These are phyloP conservation scores for Sporothrix luriei DNA, from an alignment of 2,329 filamentous ascomycete species.

Conservation along the genomic window DNA sequence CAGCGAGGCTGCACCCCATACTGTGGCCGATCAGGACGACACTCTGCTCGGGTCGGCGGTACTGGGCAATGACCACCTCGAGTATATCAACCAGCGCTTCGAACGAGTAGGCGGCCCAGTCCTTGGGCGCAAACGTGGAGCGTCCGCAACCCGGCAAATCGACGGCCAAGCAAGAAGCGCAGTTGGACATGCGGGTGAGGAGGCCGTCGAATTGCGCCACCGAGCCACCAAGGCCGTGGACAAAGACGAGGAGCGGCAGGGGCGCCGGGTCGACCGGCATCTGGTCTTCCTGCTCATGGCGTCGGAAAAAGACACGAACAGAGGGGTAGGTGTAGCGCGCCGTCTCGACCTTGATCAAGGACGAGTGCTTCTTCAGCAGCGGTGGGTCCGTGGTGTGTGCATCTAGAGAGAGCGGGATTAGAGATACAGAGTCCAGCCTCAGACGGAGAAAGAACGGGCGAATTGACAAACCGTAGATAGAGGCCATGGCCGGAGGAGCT, in stretches of 20 bases:
- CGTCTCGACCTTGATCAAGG: constrained; percentile 72
- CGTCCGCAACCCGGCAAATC: constrained; percentile 89
- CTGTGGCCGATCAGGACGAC: constrained; percentile 86
- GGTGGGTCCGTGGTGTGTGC: constrained; percentile 68
- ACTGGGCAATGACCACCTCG: constrained; percentile 70
- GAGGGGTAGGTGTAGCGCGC: constrained; percentile 68
- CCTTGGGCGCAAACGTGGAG: constrained; percentile 70
- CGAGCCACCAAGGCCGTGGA: constrained; percentile 92
- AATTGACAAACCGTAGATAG: constrained; percentile 15
- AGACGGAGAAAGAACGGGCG: neutral
- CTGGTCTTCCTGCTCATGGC: constrained; percentile 79
- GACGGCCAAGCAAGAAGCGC: constrained; percentile 82
- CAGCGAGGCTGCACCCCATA: constrained; percentile 80
- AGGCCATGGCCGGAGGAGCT: constrained; percentile 12
- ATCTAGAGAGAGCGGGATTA: constrained; percentile 36
- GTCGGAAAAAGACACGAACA: constrained; percentile 80
- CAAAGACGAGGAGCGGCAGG: constrained; percentile 82
- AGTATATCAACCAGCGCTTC: constrained; percentile 76
- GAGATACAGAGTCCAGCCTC: neutral
- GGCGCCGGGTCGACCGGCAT: constrained; percentile 72
- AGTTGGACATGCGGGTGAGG: constrained; percentile 76
- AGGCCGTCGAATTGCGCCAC: constrained; percentile 84
- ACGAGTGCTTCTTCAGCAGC: constrained; percentile 77
- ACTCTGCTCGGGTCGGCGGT: constrained; percentile 70
- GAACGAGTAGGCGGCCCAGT: constrained; percentile 78